These are phyloP conservation scores for Leccinellum luteum DNA, from an alignment of 768 basidiomycete genomes.

Conservation along the genomic window DNA sequence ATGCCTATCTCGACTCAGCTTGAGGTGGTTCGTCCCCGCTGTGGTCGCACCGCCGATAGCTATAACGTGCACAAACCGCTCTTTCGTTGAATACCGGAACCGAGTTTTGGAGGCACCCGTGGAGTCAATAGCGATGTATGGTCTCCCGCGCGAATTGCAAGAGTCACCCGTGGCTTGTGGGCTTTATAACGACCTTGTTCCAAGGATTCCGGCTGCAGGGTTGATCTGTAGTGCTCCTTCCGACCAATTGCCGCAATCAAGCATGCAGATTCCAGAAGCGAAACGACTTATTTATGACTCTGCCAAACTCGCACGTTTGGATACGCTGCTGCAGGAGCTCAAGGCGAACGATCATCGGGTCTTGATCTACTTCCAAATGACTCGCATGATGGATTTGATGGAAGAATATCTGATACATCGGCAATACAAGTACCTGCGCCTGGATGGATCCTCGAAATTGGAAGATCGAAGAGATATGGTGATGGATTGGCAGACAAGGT, in stretches of 20 bases:
- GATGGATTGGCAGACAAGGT: conserved; percentile 98
- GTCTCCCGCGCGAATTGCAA: conserved; percentile 65
- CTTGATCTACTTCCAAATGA: conserved; percentile 99
- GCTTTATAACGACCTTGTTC: conserved; percentile 47
- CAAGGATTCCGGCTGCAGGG: conserved; percentile 64
- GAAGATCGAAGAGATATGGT: conserved; percentile 99
- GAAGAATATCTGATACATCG: conserved; percentile 97
- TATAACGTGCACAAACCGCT: conserved; percentile 69
- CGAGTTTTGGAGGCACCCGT: conserved; percentile 63
- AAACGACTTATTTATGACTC: conserved; percentile 96
- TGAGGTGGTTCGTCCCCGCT: conserved; percentile 85
- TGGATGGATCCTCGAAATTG: conserved; percentile 92
- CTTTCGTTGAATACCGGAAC: conserved; percentile 72
- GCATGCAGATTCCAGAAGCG: conserved; percentile 92
- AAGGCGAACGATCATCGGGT: conserved; percentile 93
- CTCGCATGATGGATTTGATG: conserved; percentile 98
- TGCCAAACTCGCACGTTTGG: conserved; percentile 90
- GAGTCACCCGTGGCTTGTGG: conserved; percentile 55
- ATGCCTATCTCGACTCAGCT: conserved; percentile 72
- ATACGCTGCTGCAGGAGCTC: conserved; percentile 85
- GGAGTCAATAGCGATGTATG: conserved; percentile 78
- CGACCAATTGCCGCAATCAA: conserved; percentile 75
- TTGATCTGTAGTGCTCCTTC: conserved; percentile 62
- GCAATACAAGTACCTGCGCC: conserved; percentile 90
- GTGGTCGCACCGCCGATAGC: conserved; percentile 83